Evolutionary conservation across 805 yeast species (phyloP), one percentile per base, ranked within the genome.

Genomic region (Yamadazyma sp.): DNA sequence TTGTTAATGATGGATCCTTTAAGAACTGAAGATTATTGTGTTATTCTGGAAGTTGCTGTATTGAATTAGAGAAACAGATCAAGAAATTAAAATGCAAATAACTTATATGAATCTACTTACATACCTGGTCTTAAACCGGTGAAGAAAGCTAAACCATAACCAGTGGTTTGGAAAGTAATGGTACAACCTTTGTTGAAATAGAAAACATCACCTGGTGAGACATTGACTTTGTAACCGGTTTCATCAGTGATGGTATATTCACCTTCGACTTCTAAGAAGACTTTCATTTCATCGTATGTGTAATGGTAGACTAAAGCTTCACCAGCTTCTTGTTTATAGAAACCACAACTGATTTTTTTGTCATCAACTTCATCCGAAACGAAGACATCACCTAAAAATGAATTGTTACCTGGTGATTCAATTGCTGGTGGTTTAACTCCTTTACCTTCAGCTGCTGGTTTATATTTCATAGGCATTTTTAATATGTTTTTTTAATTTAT

Each of bases 101-200:
- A n/a, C n/a, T n/a, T n/a, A n/a, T n/a, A n/a, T n/a, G n/a, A n/a
- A n/a, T 21, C 14, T 24, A 19, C 18, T 27, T 33, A 38, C 27
- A 38, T 24, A 24, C 38, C 61, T 50, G 79, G 76, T 65, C 83
- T 63, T 57, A 76, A 66, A 40, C 82, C 83, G 38, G 72, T 62
- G 68, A 75, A 78, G 62, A 68, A 80, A 34, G 83, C 80, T 36
- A 73, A 70, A 18, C 81, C 86, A 50, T 74, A 79, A 40, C 83
- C 86, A 41, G 77, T 69, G 60, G 81, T 76, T 39, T 80, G 59
- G 30, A 65, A 65, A 14, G 70, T 80, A 49, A 80, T 75, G 34
- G 83, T 78, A 44, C 76, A 64, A n/a, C 85, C 86, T 54, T 78
- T 76, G 50, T 70, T 75, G 64, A 81, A 76, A 69, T 72, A 78